Conservation (phyloP, 176 grass and related monocot genomes). For the Miscanthus lutarioriparius region DNA sequence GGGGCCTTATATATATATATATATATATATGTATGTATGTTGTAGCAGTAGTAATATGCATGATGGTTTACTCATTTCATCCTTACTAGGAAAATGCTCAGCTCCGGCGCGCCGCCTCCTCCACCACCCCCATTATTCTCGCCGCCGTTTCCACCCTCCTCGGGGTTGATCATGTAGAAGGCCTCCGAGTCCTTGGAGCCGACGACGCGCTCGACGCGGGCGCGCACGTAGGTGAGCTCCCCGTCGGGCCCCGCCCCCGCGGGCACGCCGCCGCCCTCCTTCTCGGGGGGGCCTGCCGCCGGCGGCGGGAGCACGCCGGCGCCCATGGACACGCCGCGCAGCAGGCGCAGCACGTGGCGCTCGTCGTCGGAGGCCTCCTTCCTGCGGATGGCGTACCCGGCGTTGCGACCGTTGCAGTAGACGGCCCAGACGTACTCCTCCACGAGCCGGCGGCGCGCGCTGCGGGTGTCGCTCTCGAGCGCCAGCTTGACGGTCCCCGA, state of each 20-base stretch:
- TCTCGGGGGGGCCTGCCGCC: conserved; percentile 42
- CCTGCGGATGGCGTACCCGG: conserved; percentile 82
- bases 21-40: background rate
- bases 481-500: conserved; percentile 82
- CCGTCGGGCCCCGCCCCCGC: conserved; percentile 56
- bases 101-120: conserved; percentile 57
- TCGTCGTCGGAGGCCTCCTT: conserved; percentile 86
- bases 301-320: conserved; percentile 79
- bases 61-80: conserved; percentile 62
- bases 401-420: conserved; percentile 94
- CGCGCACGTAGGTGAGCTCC: conserved; percentile 89
- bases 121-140: background rate
- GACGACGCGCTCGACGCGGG: conserved; percentile 86
- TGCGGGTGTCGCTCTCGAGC: conserved; percentile 93
- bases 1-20: too few relatives aligned
- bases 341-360: conserved; percentile 74
- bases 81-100: conserved; percentile 96
- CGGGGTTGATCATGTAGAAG: conserved; percentile 96
- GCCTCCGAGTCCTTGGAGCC: conserved; percentile 96
- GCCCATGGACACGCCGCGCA: conserved; percentile 91
- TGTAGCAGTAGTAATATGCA: background rate
- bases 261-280: conserved; percentile 39
- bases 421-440: conserved; percentile 98
- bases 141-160: conserved; percentile 36
- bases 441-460: conserved; percentile 59